Conservation (phyloP, 2,329 filamentous ascomycete genomes). For the Penicillium capsulatum region DNA sequence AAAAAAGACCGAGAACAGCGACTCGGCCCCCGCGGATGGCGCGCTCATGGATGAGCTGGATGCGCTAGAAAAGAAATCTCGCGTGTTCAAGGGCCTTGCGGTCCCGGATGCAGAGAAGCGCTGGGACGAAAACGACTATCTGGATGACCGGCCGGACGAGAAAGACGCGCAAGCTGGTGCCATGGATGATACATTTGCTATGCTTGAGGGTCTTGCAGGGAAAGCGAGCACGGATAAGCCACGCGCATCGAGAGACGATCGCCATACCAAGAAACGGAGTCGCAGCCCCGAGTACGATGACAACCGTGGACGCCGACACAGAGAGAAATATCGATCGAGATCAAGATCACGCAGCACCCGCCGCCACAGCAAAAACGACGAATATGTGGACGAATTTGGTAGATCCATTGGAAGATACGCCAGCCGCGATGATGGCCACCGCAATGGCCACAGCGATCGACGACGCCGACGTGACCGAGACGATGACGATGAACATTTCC, state of each 20-base stretch:
- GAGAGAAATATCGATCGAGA: conserved; percentile 45
- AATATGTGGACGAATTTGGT: conserved; percentile 59
- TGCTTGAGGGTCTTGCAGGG: conserved; percentile 78
- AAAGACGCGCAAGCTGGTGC: conserved; percentile 54
- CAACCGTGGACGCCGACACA: conserved; percentile 45
- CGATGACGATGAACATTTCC: conserved; percentile 56
- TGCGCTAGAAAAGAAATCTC: conserved; percentile 65
- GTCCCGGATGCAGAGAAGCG: conserved; percentile 70
- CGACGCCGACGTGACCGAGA: conserved; percentile 37
- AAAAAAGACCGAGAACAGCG: conserved; percentile 37
- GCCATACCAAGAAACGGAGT: conserved; percentile 50
- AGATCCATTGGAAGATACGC: conserved; percentile 42
- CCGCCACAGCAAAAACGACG: conserved; percentile 41
- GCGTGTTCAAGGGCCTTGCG: conserved; percentile 84
- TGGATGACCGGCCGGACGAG: conserved; percentile 30
- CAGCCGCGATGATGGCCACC: conserved; percentile 36
- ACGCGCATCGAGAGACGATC: conserved; percentile 32
- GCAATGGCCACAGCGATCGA: conserved; percentile 45
- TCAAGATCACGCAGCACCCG: conserved; percentile 49
- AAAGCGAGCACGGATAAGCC: conserved; percentile 50
- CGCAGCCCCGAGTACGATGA: conserved; percentile 50
- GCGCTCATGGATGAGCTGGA: conserved; percentile 43
- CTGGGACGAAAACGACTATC: conserved; percentile 50
- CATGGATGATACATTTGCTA: conserved; percentile 87
- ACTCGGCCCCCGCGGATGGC: conserved; percentile 38